Evolutionary conservation across 805 yeast species (phyloP), one percentile per base, ranked within the genome.

Genomic region (Wickerhamiella domercqiae): DNA sequence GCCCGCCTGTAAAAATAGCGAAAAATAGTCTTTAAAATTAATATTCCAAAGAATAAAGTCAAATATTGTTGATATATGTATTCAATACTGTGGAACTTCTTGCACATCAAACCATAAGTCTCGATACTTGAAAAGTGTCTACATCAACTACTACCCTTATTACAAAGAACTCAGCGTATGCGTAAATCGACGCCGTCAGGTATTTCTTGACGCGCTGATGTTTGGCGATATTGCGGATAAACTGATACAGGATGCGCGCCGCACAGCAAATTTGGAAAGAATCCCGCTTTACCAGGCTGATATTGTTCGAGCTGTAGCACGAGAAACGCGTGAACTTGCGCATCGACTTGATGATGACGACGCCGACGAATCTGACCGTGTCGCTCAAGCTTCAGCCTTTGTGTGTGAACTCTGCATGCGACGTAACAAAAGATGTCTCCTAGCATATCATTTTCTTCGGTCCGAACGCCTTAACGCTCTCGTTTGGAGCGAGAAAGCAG

Each of bases 201-300:
- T n/a, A n/a, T n/a, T n/a, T n/a, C n/a, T n/a, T n/a, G n/a, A n/a
- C n/a, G n/a, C n/a, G n/a, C n/a, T n/a, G n/a, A 87, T 87, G 98
- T 82, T 82, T 50, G 96, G 96, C 21, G 96, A 86, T 49, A 50
- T 71, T 4, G 95, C 87, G 2, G 71, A 73, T 43, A 87, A 87
- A 55, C 69, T 87, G n/a, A 67, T 81, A 2, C 63, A 73, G 25
- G 96, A 90, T 41, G 90, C 96, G 13, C 78, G 84, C 44, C 64
- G 97, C 46, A 62, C 94, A 0, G 68, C 68, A 41, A 67, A 71
- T 17, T 59, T 87, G 22, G 77, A 75, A 7, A 63, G 61, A 11
- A 52, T 80, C 1, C 86, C 96, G 1, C 59, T 70, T 7, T 84
- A 77, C 52, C 80, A 77, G 44, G 73, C 74, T 16, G 87, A 78